These are phyloP conservation scores for Mycoemilia scoparia DNA, from an alignment of 192 early-diverging fungal species.

Conservation along the genomic window DNA sequence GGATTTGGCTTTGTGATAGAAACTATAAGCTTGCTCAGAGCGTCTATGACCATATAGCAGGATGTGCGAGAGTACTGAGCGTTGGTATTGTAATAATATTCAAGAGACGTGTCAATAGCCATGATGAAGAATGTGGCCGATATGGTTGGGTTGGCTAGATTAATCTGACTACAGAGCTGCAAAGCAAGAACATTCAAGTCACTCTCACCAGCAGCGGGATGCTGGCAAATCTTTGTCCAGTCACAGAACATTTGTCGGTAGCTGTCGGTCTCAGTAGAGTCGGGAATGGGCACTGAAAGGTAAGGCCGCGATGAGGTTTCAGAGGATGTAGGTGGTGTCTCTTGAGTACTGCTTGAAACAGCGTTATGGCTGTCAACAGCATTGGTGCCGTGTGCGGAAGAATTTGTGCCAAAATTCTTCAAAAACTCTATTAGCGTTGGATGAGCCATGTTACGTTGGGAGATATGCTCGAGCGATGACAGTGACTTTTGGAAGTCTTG, in stretches of 20 bases:
- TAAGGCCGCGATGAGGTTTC: neutral
- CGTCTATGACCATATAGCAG: constrained; percentile 71
- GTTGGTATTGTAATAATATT: constrained; percentile 47
- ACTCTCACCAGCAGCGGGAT: constrained; percentile 22
- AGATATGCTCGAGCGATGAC: too few species aligned
- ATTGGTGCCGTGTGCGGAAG: too few species aligned
- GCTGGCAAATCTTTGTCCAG: constrained; percentile 28
- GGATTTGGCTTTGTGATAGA: constrained; percentile 57
- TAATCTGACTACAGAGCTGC: constrained; percentile 56
- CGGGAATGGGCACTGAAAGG: neutral
- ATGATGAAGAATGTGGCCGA: constrained; percentile 81
- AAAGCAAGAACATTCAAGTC: constrained; percentile 24
- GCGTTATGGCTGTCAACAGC: too few species aligned
- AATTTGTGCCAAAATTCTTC: too few species aligned
- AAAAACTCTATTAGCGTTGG: too few species aligned
- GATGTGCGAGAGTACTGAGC: constrained; percentile 5
- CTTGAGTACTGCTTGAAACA: too few species aligned
- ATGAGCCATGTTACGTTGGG: too few species aligned
- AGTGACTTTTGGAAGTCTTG: too few species aligned
- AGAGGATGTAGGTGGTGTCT: neutral
- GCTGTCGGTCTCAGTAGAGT: constrained; percentile 17
- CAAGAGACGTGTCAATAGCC: constrained; percentile 68
- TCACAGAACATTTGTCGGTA: constrained; percentile 27
- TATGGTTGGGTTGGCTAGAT: constrained; percentile 54
- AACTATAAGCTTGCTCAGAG: constrained; percentile 76